phyloP scores from a whole-genome alignment of 352 stramenopile genomes.

The Phytophthora foliorum region DNA sequence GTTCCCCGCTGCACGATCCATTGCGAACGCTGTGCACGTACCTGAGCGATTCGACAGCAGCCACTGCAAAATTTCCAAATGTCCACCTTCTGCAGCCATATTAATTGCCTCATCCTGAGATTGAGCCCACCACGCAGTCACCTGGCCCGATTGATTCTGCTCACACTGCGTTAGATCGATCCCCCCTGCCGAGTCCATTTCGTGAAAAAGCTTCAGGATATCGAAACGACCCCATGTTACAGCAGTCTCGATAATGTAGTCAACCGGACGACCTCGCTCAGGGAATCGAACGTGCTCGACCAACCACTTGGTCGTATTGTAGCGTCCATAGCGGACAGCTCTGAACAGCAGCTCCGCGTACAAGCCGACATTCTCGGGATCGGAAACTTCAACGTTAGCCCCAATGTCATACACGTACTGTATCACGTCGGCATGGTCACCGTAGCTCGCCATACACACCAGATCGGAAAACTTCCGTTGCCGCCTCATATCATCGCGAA shows the following conservation, averaged over 20 bases:
- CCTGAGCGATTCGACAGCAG: background rate
- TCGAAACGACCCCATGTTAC: background rate
- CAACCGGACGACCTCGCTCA: too few relatives aligned
- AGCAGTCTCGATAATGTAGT: background rate
- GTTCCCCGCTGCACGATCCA: background rate
- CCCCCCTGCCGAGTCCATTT: background rate
- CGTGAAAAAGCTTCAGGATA: conserved; percentile 6
- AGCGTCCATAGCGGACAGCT: background rate
- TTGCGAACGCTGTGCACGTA: background rate
- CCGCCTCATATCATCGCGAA: background rate
- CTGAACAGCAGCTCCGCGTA: background rate
- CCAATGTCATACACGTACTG: conserved; percentile 2
- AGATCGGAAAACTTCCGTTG: background rate
- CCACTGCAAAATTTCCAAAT: background rate
- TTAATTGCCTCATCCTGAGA: background rate
- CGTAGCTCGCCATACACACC: background rate
- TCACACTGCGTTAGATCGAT: background rate
- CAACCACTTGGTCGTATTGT: conserved; percentile 5
- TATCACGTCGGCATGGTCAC: background rate
- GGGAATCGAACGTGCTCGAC: conserved; percentile 1
- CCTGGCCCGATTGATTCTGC: background rate
- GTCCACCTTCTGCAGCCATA: background rate
- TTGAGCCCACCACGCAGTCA: background rate
- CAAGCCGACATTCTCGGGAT: background rate
- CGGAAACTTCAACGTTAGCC: background rate